A percentile compares a stretch with the other conserved stretches of the same genome.
These are phyloP conservation scores for Gossypioides kirkii DNA, from an alignment of 345 rosid species.

Conservation along the genomic window DNA sequence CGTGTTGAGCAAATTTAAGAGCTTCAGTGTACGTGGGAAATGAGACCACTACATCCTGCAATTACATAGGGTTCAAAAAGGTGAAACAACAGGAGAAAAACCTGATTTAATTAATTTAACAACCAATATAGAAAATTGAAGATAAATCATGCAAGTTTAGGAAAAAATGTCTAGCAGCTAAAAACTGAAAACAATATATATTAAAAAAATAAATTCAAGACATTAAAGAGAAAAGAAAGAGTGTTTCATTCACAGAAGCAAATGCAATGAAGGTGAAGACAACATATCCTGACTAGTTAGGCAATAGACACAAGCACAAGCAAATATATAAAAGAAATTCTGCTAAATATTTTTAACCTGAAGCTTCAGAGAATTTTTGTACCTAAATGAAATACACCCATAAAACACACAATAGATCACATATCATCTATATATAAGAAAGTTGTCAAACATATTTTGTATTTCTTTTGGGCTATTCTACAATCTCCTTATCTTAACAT, in stretches of 20 bases:
- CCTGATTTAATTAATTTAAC: not conserved
- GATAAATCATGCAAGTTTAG: not conserved
- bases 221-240: not conserved
- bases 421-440: not conserved
- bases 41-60: conserved; percentile 53
- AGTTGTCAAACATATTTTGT: not conserved
- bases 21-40: conserved; percentile 60
- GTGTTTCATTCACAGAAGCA: not conserved
- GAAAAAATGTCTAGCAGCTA: not conserved
- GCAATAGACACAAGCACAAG: not conserved
- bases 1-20: conserved; percentile 58
- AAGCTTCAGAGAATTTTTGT: not conserved
- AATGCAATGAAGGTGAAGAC: not conserved
- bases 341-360: not conserved
- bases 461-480: not conserved
- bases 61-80: not conserved
- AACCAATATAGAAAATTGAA: not conserved
- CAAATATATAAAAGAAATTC: not conserved
- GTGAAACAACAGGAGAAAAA: not conserved
- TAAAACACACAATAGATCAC: not conserved
- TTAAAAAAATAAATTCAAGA: not conserved
- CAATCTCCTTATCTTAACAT: not conserved
- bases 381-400: not conserved
- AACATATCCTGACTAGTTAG: not conserved
- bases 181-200: not conserved